Evolutionary conservation across 2,329 filamentous ascomycete species (phyloP), one percentile per base, ranked within the genome.

Genomic region (Sarocladiaceae sp.): DNA sequence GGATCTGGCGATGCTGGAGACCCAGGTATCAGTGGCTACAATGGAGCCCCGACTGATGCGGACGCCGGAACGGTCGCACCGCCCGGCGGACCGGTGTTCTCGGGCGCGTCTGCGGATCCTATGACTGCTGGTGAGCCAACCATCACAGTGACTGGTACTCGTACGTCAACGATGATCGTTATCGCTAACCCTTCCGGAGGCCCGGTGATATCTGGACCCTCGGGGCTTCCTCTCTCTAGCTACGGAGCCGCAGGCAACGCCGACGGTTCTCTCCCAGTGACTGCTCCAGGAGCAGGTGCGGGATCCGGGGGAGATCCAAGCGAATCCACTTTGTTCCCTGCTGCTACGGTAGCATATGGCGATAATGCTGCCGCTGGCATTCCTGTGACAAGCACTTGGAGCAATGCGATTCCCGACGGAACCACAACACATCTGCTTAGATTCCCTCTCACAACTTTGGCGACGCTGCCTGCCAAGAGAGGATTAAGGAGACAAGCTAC

Each of bases 341-440:
- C 46, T 3, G 28, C 26, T 15, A 29, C 47, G 15, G 49, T 47
- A 18, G 48, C 40, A 18, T 54, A 54, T 17, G 50, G 50, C 3
- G 25, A 36, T 31, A 35, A 20, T 13, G 23, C 20, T 17, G n/a
- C 26, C 18, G 28, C 48, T n/a, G 49, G 22, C 18, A 13, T 23
- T 39, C 48, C 23, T 29, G 26, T 37, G 25, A 72, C 69, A 7
- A 66, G 64, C 47, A 72, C 68, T 18, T 71, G 69, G 66, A 64
- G 65, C 52, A 73, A 73, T 28, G 50, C 71, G 44, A 67, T 73
- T 23, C 58, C 62, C 2, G 67, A 68, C 39, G 59, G 62, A 28
- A 72, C 69, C 2, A 73, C 70, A 4, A 72, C 71, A 1, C 71
- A 71, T 54, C 71, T 67, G 1, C 58, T 71, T 50, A 64, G 67